These are phyloP conservation scores for Tolypocladium ophioglossoides DNA, from an alignment of 2,329 filamentous ascomycete genomes.

Conservation along the genomic window DNA sequence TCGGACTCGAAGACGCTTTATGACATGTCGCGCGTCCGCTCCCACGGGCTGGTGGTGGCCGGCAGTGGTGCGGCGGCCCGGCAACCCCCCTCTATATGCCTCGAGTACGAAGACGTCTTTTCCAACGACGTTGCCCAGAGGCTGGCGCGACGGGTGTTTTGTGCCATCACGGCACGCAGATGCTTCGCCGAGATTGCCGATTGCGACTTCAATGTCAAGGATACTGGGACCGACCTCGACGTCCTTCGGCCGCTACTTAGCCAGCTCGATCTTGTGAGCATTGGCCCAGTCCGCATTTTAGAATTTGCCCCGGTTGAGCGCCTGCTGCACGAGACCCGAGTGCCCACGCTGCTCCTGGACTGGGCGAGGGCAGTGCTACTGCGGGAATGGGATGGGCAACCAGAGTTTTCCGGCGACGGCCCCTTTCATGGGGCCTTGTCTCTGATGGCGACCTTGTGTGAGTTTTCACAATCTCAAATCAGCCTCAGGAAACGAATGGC, in stretches of 20 bases:
- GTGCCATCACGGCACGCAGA: slow-evolving; percentile 43
- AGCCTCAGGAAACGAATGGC: slow-evolving; percentile 1
- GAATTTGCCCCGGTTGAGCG: slow-evolving; percentile 40
- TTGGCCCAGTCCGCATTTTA: slow-evolving; percentile 32
- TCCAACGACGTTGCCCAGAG: slow-evolving; percentile 49
- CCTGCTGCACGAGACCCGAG: slow-evolving; percentile 44
- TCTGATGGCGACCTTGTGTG: slow-evolving; percentile 62
- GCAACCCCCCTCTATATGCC: slow-evolving; percentile 38
- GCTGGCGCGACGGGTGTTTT: slow-evolving; percentile 46
- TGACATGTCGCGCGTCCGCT: slow-evolving; percentile 50
- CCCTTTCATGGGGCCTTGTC: slow-evolving; percentile 68
- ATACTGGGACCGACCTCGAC: slow-evolving; percentile 22
- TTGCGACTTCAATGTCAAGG: slow-evolving; percentile 23
- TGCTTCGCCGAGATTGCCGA: slow-evolving; percentile 35
- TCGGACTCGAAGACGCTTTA: slow-evolving; percentile 36
- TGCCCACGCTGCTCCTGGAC: slow-evolving; percentile 50
- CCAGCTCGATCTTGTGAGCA: slow-evolving; percentile 41
- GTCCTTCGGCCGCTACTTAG: slow-evolving; percentile 38
- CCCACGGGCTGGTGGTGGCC: slow-evolving; percentile 39
- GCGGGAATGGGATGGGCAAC: slow-evolving; percentile 69
- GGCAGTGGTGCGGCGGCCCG: slow-evolving; percentile 33
- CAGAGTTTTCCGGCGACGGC: slow-evolving; percentile 58
- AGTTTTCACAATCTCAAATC: slow-evolving; percentile 21
- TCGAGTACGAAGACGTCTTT: slow-evolving; percentile 54
- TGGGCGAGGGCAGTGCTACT: slow-evolving; percentile 68